Evolutionary conservation across 139 green algal genomes (phyloP).

Genomic region (Spirogloea muscicola): DNA sequence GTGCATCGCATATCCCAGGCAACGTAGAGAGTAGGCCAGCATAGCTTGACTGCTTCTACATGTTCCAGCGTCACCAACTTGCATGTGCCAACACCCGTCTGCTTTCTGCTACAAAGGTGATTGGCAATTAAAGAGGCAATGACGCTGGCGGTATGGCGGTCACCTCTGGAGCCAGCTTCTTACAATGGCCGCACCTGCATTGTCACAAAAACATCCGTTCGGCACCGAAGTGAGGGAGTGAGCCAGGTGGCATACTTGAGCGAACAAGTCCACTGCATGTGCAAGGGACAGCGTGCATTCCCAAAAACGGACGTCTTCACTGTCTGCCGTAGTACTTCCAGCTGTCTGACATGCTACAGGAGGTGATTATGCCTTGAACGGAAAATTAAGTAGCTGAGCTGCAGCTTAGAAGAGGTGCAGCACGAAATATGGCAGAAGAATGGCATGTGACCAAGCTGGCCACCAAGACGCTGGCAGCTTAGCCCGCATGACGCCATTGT

Average conservation of each 20-base stretch:
- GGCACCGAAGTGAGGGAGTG: too few species aligned
- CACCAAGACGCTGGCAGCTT: not conserved
- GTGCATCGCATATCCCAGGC: not conserved
- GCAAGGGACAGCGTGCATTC: not conserved
- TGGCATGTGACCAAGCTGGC: not conserved
- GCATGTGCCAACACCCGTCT: not conserved
- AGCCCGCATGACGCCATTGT: not conserved
- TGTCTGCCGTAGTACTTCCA: not conserved
- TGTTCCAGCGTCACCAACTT: not conserved
- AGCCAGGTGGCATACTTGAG: too few species aligned
- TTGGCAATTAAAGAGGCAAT: slow-evolving; percentile 8
- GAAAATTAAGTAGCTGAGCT: not conserved
- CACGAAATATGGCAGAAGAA: not conserved
- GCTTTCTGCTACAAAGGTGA: not conserved
- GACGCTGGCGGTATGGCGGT: not conserved
- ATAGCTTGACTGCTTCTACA: not conserved
- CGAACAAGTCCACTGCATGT: not conserved
- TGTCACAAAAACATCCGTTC: slow-evolving; percentile 16
- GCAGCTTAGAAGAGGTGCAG: not conserved
- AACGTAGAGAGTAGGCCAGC: too few species aligned
- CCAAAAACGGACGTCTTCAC: not conserved
- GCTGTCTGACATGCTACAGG: not conserved
- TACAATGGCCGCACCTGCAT: slow-evolving; percentile 58
- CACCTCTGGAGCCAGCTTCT: slow-evolving; percentile 54
- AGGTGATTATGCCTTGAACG: not conserved